phyloP scores from a whole-genome alignment of 2,329 filamentous ascomycete genomes.

The Alternaria gaisen region DNA sequence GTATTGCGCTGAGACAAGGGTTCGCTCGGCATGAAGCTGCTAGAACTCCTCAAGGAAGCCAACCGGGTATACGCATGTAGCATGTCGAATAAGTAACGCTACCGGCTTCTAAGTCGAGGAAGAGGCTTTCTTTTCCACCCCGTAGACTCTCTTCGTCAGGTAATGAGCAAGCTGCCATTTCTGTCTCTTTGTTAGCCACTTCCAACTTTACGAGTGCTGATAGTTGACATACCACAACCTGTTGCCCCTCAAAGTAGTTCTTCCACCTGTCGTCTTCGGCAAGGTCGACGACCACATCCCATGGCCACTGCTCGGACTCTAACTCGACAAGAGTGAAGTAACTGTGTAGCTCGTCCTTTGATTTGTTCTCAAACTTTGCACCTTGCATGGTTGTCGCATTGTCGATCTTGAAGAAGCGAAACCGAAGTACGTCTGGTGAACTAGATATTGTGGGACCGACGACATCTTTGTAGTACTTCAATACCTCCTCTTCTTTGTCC shows the following conservation, averaged over 20 bases:
- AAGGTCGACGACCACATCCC: constrained; percentile 28
- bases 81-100: neutral
- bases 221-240: constrained; percentile 19
- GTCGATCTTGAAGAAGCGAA: constrained; percentile 26
- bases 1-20: neutral
- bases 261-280: constrained; percentile 21
- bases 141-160: constrained; percentile 11
- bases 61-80: neutral
- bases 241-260: constrained; percentile 23
- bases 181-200: constrained; percentile 15
- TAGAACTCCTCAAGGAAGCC: neutral
- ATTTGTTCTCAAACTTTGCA: constrained; percentile 6
- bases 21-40: neutral
- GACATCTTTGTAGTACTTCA: constrained; percentile 16
- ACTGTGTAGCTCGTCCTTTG: constrained; percentile 16
- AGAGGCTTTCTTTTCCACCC: neutral
- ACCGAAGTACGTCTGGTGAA: constrained; percentile 24
- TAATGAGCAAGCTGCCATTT: constrained; percentile 28
- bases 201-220: neutral
- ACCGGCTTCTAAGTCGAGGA: neutral
- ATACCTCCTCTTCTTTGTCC: constrained; percentile 20
- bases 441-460: constrained; percentile 19
- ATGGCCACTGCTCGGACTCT: constrained; percentile 28
- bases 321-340: constrained; percentile 26
- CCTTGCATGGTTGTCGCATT: constrained; percentile 15